Base-by-base conservation (phyloP, 2,329 filamentous ascomycete genomes). In the Alternaria alternata region DNA sequence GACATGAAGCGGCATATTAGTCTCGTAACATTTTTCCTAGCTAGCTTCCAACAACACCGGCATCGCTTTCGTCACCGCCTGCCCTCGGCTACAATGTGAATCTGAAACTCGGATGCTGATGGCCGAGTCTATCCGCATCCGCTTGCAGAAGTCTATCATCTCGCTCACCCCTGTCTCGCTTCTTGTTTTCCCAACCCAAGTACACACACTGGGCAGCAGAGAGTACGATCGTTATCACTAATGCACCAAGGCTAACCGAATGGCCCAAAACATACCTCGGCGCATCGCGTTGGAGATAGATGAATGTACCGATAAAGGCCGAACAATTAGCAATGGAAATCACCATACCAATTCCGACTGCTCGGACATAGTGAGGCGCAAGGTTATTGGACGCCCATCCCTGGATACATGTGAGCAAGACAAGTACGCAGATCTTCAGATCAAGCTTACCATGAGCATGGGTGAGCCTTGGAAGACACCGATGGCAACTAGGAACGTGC, bases 281-380 rank as follows among this genome's bases (percentile, higher is more conserved):
- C 52, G 76, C 77, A 68, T 87, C 82, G 4, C 69, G 69, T 38
- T 77, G 68, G 43, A 85, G 63, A 64, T 83, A 87, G 47, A 85
- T 80, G 62, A 86, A 86, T 18, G 79, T 81, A 1, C 81, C 82
- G 26, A 86, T 78, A 54, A 86, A 82, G 3, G 84, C 85, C 0
- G 78, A 80, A 32, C 81, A 71, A 66, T 86, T 86, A 4, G 83
- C 85, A 39, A 85, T 77, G 43, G 63, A 68, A 9, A 57, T 80
- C 67, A 62, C 78, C 82, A 86, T 80, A 4, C 84, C 85, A 0
- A 83, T 78, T 2, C 81, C 80, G 38, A 87, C 79, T 1, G 83
- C 80, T 32, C 85, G 79, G 73, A 88, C 88, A 70, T 86, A 88
- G 71, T 87, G 85, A 3, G 86, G 86, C 14, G 73, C 72, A 39